phyloP scores from a whole-genome alignment of 352 stramenopile genomes.

The Globisporangium splendens region DNA sequence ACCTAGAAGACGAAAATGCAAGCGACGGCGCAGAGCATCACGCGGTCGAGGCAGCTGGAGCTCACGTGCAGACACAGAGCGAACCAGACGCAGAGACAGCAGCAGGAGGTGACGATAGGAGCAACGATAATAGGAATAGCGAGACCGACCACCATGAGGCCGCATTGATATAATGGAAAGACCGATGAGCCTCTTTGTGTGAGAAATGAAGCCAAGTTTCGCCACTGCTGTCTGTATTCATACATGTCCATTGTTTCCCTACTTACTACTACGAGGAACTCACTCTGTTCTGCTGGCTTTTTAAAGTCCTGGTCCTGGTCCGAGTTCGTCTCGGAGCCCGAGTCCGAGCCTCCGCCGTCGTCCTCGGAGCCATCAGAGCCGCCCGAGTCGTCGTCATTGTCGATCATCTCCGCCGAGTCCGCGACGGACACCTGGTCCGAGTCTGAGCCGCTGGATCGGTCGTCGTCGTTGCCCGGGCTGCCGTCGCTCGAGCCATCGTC shows the following conservation, averaged over 20 bases:
- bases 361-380: constrained; percentile 31
- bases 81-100: background rate
- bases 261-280: too few species aligned
- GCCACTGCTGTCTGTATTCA: background rate
- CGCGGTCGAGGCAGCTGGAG: background rate
- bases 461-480: constrained; percentile 22
- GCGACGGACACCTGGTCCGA: constrained; percentile 82
- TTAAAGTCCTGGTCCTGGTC: constrained; percentile 86
- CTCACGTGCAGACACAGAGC: background rate
- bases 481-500: constrained; percentile 54
- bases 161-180: background rate
- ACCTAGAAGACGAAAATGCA: constrained; percentile 17
- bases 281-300: constrained; percentile 1
- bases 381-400: constrained; percentile 74
- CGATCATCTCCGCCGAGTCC: constrained; percentile 78
- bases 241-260: background rate
- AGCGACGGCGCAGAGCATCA: too few species aligned
- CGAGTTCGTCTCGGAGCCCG: constrained; percentile 16
- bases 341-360: constrained; percentile 40
- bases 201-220: too few species aligned
- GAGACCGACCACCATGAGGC: too few species aligned
- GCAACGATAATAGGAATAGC: background rate
- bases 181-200: background rate
- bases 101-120: background rate
- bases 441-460: constrained; percentile 35